phyloP scores from a whole-genome alignment of 768 basidiomycete genomes.

The Amanita jacksonii region DNA sequence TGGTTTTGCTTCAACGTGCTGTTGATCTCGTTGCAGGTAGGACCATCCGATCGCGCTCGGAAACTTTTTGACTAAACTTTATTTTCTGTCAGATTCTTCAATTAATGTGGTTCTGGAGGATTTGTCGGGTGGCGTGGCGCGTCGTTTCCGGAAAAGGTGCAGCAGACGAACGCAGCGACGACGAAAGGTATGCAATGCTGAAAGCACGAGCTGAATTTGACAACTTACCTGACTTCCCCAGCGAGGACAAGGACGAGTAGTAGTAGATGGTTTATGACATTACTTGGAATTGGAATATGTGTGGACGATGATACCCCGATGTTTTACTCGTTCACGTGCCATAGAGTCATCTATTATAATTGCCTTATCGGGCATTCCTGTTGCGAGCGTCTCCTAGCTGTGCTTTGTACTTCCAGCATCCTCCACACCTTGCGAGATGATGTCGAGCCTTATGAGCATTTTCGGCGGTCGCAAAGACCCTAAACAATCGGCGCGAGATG shows the following conservation, averaged over 20 bases:
- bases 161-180: conserved; percentile 80
- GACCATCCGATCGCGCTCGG: conserved; percentile 10
- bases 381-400: not conserved
- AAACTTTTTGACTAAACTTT: conserved; percentile 12
- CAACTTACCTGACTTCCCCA: not conserved
- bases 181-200: conserved; percentile 32
- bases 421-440: conserved; percentile 30
- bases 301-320: not conserved
- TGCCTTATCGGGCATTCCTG: conserved; percentile 9
- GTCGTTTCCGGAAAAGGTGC: conserved; percentile 68
- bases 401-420: conserved; percentile 1
- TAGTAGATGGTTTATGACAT: not conserved
- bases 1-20: conserved; percentile 42
- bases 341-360: conserved; percentile 2
- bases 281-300: not conserved
- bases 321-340: no score
- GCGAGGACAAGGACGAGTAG: conserved; percentile 6
- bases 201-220: not conserved
- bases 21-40: conserved; percentile 56
- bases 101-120: conserved; percentile 80
- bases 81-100: conserved; percentile 49
- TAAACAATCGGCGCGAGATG: conserved; percentile 80
- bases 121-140: conserved; percentile 72
- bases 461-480: conserved; percentile 79
- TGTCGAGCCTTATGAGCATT: conserved; percentile 78